Percentiles rank a stretch among this genome's conserved stretches.
Evolutionary conservation across 2,329 filamentous ascomycete genomes (phyloP).

Genomic region (Epichloe elymi): DNA sequence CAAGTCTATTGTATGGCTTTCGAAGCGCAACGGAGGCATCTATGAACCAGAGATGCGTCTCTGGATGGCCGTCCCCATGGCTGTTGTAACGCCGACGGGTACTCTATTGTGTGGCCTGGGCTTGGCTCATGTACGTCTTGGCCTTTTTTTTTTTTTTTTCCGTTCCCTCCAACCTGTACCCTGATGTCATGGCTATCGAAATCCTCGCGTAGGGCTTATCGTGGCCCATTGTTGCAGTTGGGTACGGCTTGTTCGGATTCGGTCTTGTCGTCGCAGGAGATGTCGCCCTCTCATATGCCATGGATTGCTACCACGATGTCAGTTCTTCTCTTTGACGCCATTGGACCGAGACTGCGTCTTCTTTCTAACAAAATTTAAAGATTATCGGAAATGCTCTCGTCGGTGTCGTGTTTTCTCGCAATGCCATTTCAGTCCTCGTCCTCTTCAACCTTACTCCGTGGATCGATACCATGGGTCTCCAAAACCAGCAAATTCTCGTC

Average conservation of each 20-base stretch:
- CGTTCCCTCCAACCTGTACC: background rate
- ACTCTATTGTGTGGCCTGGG: conserved; percentile 24
- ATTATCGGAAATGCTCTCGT: conserved; percentile 14
- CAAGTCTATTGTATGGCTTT: conserved; percentile 21
- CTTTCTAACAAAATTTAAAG: conserved; percentile 3
- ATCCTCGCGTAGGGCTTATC: conserved; percentile 17
- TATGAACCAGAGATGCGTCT: conserved; percentile 31
- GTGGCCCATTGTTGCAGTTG: conserved; percentile 25
- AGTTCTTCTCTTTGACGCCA: background rate
- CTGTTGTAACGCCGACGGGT: conserved; percentile 17
- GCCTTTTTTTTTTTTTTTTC: background rate
- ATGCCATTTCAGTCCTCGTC: conserved; percentile 11
- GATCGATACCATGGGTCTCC: conserved; percentile 13
- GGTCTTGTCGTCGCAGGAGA: conserved; percentile 23
- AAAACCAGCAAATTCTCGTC: conserved; percentile 7
- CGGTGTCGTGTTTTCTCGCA: conserved; percentile 12
- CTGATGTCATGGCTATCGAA: background rate
- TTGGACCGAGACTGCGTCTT: background rate
- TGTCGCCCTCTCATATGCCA: conserved; percentile 19
- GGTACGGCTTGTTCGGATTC: conserved; percentile 22
- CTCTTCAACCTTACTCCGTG: conserved; percentile 12
- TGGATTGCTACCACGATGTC: conserved; percentile 24
- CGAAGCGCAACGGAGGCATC: conserved; percentile 23
- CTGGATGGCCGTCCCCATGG: conserved; percentile 15
- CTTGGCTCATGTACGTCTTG: conserved; percentile 15